Evolutionary conservation across 192 early-diverging fungal genomes (phyloP).

Genomic region (Coemansia sp.): DNA sequence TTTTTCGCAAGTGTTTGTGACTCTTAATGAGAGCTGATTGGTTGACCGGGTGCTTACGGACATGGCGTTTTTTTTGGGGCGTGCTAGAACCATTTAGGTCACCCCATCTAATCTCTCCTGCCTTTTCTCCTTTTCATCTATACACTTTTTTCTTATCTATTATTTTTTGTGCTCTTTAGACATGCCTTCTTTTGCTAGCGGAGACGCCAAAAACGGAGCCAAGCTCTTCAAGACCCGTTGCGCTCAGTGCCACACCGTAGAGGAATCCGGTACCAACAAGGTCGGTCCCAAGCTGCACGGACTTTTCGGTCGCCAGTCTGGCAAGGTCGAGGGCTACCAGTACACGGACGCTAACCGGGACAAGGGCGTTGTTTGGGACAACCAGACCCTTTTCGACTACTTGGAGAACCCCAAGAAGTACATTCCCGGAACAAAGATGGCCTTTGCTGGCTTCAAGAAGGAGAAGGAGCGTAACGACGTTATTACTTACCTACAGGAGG

Average conservation of each 20-base stretch:
- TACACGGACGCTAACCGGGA: slow-evolving; percentile 93
- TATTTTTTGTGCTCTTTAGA: slow-evolving; percentile 1
- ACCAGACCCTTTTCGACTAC: slow-evolving; percentile 92
- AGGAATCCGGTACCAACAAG: slow-evolving; percentile 77
- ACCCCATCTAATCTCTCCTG: slow-evolving; percentile 7
- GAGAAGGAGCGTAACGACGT: slow-evolving; percentile 79
- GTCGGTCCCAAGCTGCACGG: slow-evolving; percentile 95
- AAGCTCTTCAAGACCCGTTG: slow-evolving; percentile 96
- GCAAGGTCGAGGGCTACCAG: slow-evolving; percentile 78
- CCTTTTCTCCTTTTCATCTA: neutral
- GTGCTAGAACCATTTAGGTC: neutral
- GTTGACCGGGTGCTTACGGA: neutral
- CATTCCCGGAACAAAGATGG: slow-evolving; percentile 96
- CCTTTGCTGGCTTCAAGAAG: slow-evolving; percentile 78
- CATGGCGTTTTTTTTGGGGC: neutral
- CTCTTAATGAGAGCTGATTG: neutral
- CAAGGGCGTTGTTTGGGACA: slow-evolving; percentile 80
- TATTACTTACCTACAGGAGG: slow-evolving; percentile 88
- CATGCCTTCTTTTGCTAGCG: slow-evolving; percentile 12
- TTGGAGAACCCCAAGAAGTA: slow-evolving; percentile 99
- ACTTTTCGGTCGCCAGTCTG: slow-evolving; percentile 87
- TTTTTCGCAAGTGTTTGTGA: neutral
- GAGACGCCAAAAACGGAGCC: slow-evolving; percentile 53
- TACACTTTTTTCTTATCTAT: neutral
- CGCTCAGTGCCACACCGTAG: slow-evolving; percentile 96